Base-by-base conservation (phyloP, 257 asterid genomes). In the Pogostemon cablin region DNA sequence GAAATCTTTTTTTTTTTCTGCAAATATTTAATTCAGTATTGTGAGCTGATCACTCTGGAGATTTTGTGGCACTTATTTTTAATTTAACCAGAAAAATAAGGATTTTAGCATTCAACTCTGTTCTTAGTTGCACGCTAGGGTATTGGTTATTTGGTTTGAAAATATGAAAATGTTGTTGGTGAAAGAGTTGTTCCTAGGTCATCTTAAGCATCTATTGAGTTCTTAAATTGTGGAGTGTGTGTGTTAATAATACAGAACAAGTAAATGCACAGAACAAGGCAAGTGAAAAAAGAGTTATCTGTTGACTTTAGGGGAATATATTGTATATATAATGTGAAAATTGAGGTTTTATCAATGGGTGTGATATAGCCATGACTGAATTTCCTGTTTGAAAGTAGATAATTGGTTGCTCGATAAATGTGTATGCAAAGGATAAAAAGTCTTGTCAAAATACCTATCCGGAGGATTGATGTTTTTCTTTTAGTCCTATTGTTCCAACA, bases 401-500 rank as follows among this genome's bases (percentile, higher is more conserved):
- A 62, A 49, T 42, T 25, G 60, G 55, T 40, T 8, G n/a, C 65
- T 73, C 20, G 15, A 17, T 64, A 50, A 43, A 59, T 49, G 59
- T 56, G 64, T 42, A 57, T 72, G 10, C 41, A 62, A 39, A 48
- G 43, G 65, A 50, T 35, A 64, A 66, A 53, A 67, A 46, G 34
- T 66, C 72, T 67, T 62, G 10, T 52, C 6, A 4, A 57, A 20
- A 46, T 47, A 50, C 7, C 54, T n/a, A 63, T 72, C 47, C 39
- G 69, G 67, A 66, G 56, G 58, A 58, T 7, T 8, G 60, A 54
- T 74, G 46, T 8, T 44, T 72, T 54, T 58, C 60, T 42, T 6
- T 75, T 80, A 61, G 55, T 68, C 49, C 69, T 74, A 49, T 53
- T 60, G 48, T 62, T 70, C 5, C 41, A 42, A 37, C 10, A 11